phyloP scores from a whole-genome alignment of 2,329 filamentous ascomycete genomes.

The Phialophora macrospora region DNA sequence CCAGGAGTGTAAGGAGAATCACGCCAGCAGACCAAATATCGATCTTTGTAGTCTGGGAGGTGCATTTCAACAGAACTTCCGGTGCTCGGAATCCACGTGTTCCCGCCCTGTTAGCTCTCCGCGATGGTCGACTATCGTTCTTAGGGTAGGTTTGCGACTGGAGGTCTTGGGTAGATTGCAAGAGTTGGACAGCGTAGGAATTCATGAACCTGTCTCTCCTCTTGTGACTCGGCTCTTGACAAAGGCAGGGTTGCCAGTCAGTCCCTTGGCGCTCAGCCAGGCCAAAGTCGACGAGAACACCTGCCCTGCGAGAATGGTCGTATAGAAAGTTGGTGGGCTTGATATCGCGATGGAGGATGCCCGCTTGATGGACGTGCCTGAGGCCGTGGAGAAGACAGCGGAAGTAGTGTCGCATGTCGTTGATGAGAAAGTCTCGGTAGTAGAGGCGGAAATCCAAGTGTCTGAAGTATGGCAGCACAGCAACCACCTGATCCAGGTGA shows the following conservation, averaged over 20 bases:
- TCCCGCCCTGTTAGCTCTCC: conserved; percentile 90
- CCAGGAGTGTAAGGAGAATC: conserved; percentile 93
- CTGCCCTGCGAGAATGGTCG: conserved; percentile 63
- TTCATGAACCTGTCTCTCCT: conserved; percentile 58
- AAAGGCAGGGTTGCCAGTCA: conserved; percentile 81
- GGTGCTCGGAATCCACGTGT: conserved; percentile 95
- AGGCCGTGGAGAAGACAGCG: conserved; percentile 85
- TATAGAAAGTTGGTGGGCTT: conserved; percentile 73
- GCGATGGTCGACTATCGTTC: conserved; percentile 82
- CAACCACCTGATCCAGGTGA: conserved; percentile 90
- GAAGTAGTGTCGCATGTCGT: conserved; percentile 89
- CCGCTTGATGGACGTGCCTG: conserved; percentile 77
- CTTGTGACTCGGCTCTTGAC: conserved; percentile 67
- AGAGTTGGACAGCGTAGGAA: conserved; percentile 44
- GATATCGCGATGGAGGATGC: conserved; percentile 92
- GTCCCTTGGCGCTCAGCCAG: conserved; percentile 77
- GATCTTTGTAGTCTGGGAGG: conserved; percentile 88
- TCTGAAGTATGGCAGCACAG: conserved; percentile 91
- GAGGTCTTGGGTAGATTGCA: conserved; percentile 41
- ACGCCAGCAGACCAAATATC: conserved; percentile 97
- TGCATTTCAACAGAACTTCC: conserved; percentile 96
- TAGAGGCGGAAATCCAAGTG: conserved; percentile 91
- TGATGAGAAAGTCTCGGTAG: conserved; percentile 84
- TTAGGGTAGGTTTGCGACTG: conserved; percentile 77
- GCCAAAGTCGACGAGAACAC: conserved; percentile 98